These are phyloP conservation scores for Mortierella sp. DNA, from an alignment of 371 early-diverging fungal genomes.

Conservation along the genomic window DNA sequence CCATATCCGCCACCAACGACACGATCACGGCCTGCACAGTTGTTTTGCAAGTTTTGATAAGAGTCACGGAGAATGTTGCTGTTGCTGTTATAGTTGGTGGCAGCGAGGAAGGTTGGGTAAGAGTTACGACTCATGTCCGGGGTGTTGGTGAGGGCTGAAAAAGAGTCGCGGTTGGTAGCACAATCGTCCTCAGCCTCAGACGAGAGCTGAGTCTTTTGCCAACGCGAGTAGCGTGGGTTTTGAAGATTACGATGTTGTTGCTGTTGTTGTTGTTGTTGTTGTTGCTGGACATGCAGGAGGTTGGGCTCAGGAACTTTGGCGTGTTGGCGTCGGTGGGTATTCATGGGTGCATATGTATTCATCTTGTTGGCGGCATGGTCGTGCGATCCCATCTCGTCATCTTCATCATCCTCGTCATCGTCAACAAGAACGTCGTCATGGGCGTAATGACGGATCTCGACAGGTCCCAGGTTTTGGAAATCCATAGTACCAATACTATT, in stretches of 20 bases:
- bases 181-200: constrained; percentile 27
- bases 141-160: constrained; percentile 4
- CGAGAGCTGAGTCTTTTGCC: constrained; percentile 41
- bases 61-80: constrained; percentile 4
- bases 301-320: not conserved
- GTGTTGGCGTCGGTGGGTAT: not conserved
- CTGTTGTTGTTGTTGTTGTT: not conserved
- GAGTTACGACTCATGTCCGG: constrained; percentile 18
- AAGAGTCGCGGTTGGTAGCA: constrained; percentile 31
- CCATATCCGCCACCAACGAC: not conserved
- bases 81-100: constrained; percentile 7
- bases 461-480: not conserved
- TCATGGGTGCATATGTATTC: not conserved
- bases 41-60: not conserved
- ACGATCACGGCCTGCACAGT: not conserved
- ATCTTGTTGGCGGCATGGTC: not conserved
- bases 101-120: not conserved
- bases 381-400: not conserved
- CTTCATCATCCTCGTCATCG: not conserved
- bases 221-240: constrained; percentile 10
- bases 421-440: not conserved
- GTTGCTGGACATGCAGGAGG: not conserved
- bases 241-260: no score
- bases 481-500: not conserved
- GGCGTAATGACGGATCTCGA: not conserved